phyloP scores from a whole-genome alignment of 2,329 filamentous ascomycete species.

The Penicillium griseofulvum region DNA sequence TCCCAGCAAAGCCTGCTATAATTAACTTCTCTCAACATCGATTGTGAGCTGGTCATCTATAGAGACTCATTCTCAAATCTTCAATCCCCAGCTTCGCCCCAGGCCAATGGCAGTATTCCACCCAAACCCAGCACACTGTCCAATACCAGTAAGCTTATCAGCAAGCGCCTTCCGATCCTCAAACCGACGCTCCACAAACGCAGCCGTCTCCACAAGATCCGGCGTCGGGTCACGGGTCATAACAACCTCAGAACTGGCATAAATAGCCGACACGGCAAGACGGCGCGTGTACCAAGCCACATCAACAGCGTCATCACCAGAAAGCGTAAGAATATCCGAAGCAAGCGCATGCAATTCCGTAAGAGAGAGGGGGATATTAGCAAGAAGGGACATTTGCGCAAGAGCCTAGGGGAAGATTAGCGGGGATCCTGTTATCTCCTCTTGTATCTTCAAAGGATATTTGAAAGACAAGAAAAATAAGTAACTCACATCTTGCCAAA shows the following conservation, averaged over 20 bases:
- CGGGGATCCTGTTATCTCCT: neutral
- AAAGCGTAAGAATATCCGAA: slow-evolving; percentile 90
- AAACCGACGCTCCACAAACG: slow-evolving; percentile 74
- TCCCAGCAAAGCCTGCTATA: neutral
- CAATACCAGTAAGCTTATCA: slow-evolving; percentile 60
- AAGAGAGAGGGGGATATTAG: slow-evolving; percentile 71
- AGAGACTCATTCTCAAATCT: slow-evolving; percentile 55
- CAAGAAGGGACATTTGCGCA: slow-evolving; percentile 83
- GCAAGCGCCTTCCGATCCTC: slow-evolving; percentile 66
- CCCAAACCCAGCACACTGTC: slow-evolving; percentile 80
- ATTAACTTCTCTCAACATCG: neutral
- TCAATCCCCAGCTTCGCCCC: slow-evolving; percentile 80
- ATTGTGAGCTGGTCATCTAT: neutral
- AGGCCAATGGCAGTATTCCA: slow-evolving; percentile 75
- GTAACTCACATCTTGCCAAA: slow-evolving; percentile 77
- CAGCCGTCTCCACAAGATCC: slow-evolving; percentile 72
- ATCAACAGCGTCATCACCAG: slow-evolving; percentile 79
- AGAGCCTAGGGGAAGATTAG: slow-evolving; percentile 60
- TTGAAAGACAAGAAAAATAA: neutral
- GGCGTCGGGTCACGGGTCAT: slow-evolving; percentile 85
- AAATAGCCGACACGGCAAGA: slow-evolving; percentile 62
- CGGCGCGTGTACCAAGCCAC: slow-evolving; percentile 82
- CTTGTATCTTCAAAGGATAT: neutral
- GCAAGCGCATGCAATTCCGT: slow-evolving; percentile 75
- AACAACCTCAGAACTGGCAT: slow-evolving; percentile 79